A percentile compares a stretch with the other conserved stretches of the same genome.
Evolutionary conservation across 768 basidiomycete genomes (phyloP).

Genomic region (Cubamyces sp.): DNA sequence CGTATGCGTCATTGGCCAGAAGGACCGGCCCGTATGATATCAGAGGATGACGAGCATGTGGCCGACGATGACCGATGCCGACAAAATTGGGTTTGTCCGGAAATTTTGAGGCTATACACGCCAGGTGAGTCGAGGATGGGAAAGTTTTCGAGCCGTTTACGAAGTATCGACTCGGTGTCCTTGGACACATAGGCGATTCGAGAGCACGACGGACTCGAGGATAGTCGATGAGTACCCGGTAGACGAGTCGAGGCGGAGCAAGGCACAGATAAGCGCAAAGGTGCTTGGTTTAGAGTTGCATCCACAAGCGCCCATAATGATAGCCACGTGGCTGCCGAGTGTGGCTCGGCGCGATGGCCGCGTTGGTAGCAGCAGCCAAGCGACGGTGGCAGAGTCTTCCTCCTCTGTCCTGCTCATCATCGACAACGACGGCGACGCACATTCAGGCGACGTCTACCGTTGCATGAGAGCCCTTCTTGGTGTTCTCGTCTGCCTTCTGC

Average conservation of each 20-base stretch:
- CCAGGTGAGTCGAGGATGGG: too few species aligned
- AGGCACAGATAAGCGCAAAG: neutral
- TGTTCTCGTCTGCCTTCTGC: neutral
- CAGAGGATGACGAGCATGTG: neutral
- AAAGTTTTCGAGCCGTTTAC: neutral
- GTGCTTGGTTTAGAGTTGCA: slow-evolving; percentile 4
- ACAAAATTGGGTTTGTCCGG: neutral
- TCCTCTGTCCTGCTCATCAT: slow-evolving; percentile 8
- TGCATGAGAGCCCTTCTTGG: neutral
- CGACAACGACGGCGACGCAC: slow-evolving; percentile 10
- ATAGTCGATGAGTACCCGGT: neutral
- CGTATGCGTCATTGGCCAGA: neutral
- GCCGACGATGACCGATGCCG: slow-evolving; percentile 10
- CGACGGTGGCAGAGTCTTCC: slow-evolving; percentile 5
- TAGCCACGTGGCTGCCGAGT: slow-evolving; percentile 18
- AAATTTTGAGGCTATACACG: neutral
- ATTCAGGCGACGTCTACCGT: slow-evolving; percentile 8
- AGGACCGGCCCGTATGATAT: neutral
- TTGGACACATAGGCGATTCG: neutral
- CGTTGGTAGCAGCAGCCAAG: slow-evolving; percentile 23
- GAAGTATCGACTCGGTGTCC: neutral
- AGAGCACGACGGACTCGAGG: too few species aligned
- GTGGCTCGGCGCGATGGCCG: slow-evolving; percentile 25
- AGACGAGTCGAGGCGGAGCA: neutral
- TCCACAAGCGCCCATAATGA: slow-evolving; percentile 20